phyloP scores from a whole-genome alignment of 1,284 basidiomycete genomes.

The Pseudozyma thailandica region DNA sequence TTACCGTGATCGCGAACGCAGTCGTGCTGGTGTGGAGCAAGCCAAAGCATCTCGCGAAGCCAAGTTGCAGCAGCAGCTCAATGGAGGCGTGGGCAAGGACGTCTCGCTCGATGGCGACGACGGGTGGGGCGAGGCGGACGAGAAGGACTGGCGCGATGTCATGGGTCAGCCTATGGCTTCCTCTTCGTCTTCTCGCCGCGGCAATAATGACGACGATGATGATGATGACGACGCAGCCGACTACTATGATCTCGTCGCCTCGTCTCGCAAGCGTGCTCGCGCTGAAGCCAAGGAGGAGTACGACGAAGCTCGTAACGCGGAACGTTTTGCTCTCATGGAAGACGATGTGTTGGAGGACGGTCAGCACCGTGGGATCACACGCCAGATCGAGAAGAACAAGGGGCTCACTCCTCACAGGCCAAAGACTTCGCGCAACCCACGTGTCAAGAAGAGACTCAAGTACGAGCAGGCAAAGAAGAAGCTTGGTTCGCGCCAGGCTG shows the following conservation, averaged over 20 bases:
- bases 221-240: constrained; percentile 55
- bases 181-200: constrained; percentile 12
- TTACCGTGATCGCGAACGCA: constrained; percentile 63
- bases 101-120: constrained; percentile 35
- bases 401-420: constrained; percentile 63
- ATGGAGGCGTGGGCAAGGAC: constrained; percentile 31
- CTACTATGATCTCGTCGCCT: constrained; percentile 64
- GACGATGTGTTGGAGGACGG: constrained; percentile 59
- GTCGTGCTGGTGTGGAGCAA: constrained; percentile 59
- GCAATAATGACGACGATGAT: constrained; percentile 19
- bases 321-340: constrained; percentile 53
- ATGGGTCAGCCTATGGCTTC: constrained; percentile 49
- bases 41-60: constrained; percentile 56
- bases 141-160: constrained; percentile 60
- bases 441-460: constrained; percentile 66
- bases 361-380: constrained; percentile 63
- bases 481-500: constrained; percentile 58
- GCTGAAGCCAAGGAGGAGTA: constrained; percentile 61
- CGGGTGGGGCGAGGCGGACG: constrained; percentile 64
- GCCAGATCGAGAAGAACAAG: constrained; percentile 66
- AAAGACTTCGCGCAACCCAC: constrained; percentile 64
- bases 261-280: constrained; percentile 48
- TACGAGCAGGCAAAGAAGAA: constrained; percentile 67
- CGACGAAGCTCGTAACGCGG: constrained; percentile 57
- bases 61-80: constrained; percentile 38